Evolutionary conservation across 345 rosid species (phyloP).

Genomic region (Garcia nutans): DNA sequence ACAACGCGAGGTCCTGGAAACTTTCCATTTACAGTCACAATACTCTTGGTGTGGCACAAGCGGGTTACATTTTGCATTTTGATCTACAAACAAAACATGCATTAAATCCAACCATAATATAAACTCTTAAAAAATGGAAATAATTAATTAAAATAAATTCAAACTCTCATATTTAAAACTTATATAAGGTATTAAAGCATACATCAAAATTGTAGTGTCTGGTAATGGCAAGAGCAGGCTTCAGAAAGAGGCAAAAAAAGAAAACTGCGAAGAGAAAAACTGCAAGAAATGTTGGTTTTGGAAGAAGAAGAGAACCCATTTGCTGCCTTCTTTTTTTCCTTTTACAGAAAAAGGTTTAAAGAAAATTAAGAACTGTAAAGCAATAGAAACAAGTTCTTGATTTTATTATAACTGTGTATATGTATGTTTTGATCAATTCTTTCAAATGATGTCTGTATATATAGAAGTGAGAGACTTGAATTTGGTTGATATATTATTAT

Average conservation of each 20-base stretch:
- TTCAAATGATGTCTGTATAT: slow-evolving; percentile 24
- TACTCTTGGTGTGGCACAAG: slow-evolving; percentile 29
- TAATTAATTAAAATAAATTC: not conserved
- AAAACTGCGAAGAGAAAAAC: slow-evolving; percentile 6
- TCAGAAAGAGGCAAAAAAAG: slow-evolving; percentile 2
- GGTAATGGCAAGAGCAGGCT: slow-evolving; percentile 15
- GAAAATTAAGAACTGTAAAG: no score
- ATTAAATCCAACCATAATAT: no score
- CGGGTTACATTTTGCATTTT: slow-evolving; percentile 30
- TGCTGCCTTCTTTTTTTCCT: slow-evolving; percentile 5
- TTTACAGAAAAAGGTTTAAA: not conserved
- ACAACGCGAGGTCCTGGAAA: slow-evolving; percentile 30
- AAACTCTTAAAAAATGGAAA: not conserved
- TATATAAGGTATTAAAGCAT: not conserved
- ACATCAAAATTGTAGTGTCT: slow-evolving; percentile 31
- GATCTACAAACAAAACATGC: slow-evolving; percentile 20
- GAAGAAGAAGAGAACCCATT: slow-evolving; percentile 32
- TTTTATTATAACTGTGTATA: no score
- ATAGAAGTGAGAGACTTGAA: slow-evolving; percentile 34
- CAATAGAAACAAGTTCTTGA: not conserved
- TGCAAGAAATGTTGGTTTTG: slow-evolving; percentile 22
- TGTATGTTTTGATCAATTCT: slow-evolving; percentile 19
- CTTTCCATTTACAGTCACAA: slow-evolving; percentile 29
- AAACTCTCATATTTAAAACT: not conserved
- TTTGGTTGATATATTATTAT: slow-evolving; percentile 13